These are phyloP conservation scores for Volvox reticuliferus DNA, from an alignment of 139 green algal species.

Conservation along the genomic window DNA sequence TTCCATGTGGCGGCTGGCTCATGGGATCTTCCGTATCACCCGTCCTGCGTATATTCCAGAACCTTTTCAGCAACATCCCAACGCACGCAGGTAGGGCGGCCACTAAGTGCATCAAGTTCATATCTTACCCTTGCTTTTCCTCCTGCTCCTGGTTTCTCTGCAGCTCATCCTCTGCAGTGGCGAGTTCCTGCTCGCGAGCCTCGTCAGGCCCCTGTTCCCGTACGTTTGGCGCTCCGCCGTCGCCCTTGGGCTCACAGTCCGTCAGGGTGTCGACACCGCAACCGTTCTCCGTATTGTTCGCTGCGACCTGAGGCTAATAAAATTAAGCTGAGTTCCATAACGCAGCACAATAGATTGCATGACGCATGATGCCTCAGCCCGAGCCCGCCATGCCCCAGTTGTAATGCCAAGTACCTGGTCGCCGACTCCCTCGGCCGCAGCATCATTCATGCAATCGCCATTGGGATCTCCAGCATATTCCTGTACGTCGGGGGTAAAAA, in stretches of 20 bases:
- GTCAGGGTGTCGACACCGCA: background rate
- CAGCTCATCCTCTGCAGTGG: slow-evolving; percentile 35
- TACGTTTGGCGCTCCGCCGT: background rate
- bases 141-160: slow-evolving; percentile 40
- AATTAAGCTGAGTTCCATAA: background rate
- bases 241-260: background rate
- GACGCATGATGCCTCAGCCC: no score
- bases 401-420: background rate
- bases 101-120: background rate
- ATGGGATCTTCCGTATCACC: slow-evolving; percentile 52
- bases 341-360: background rate
- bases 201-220: background rate
- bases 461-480: background rate
- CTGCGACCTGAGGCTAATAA: background rate
- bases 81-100: no score
- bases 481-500: background rate
- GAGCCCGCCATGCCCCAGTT: no score
- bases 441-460: slow-evolving; percentile 1
- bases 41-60: background rate
- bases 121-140: slow-evolving; percentile 18
- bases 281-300: background rate
- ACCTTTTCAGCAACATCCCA: background rate
- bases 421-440: background rate
- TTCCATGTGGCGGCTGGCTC: slow-evolving; percentile 64
- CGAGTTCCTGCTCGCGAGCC: slow-evolving; percentile 31